Base-by-base conservation (phyloP, 1,284 basidiomycete species). In the Neonothopanus nambi region DNA sequence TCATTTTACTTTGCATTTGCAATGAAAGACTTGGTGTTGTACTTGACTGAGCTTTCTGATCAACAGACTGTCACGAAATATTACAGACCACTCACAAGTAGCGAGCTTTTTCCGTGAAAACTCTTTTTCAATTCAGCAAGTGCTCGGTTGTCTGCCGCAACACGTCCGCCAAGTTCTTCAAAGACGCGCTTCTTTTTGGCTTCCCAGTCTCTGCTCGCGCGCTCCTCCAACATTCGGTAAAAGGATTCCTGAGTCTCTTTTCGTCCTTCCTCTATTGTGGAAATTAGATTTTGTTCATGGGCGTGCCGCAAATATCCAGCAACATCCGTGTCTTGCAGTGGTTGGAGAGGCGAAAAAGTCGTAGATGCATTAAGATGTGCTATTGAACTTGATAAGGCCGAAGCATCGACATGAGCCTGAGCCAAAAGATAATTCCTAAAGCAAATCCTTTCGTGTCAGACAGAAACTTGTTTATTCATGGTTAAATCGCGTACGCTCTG, bases 231-330 rank as follows among this genome's bases (percentile, higher is more conserved):
- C 37, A 86, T 82, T 33, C 81, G 79, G 64, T 95, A 93, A 62
- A 96, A 95, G 59, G 92, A 87, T 57, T 89, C 81, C 61, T 94
- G 86, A 0, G 94, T 96, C 61, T 93, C 87, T 56, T 87, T 82
- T 44, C 93, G 77, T 4, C 89, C 89, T 65, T 96, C 91, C 67
- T 97, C 94, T 55, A 98, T 95, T 2, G 93, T 92, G 3, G 91
- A 91, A 57, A 97, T 92, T 54, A 98, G 84, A 59, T 92, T 93
- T 68, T 96, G 94, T 69, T 98, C 94, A 65, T 96, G 93, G 5
- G 91, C 89, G 70, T 95, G 91, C 18, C 91, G 88, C 28, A 96
- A 80, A 68, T 91, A 95, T 30, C 91, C 91, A 33, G 88, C 83
- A 42, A 96, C 87, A 66, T 96, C 93, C 0, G 91, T 95, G 71